Evolutionary conservation across 2,329 filamentous ascomycete genomes (phyloP), one percentile per base, ranked within the genome.

Genomic region (Aspergillus glaucus): DNA sequence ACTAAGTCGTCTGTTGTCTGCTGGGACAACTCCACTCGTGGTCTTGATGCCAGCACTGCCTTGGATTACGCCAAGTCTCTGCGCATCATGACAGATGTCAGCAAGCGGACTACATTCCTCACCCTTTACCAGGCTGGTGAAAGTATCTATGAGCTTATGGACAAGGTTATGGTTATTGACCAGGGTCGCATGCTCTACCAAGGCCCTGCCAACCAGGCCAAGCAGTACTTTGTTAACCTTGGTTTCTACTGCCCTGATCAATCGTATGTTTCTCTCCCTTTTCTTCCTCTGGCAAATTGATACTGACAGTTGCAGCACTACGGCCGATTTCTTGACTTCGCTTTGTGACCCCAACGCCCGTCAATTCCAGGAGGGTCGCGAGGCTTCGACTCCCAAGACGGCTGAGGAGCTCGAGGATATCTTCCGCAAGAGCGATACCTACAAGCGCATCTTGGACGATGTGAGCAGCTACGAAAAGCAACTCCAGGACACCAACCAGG

Each of bases 1-100:
- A 85, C 85, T 6, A 85, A 87, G 64, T 82, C 82, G 0, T 82
- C 84, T 0, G 83, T 91, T 1, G 81, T 87, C 30, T 85, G 83
- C 53, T 91, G 86, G 85, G 87, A 92, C 57, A 92, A 92, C 64
- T 85, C 81, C 0, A 92, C 87, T 0, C 76, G 87, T 43, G 88
- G 88, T n/a, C 73, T 92, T 0, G 87, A 93, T 62, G 84, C 86
- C 1, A 87, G 83, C 1, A 91, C 87, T 0, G 88, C 87, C 4
- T 74, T 91, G 4, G 87, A 91, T 60, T 92, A 88, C 57, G 85
- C 84, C 8, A 84, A 83, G 49, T 84, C 81, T 1, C 71, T 86
- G 2, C 77, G 83, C 12, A 78, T 84, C 50, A 87, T 90, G 81
- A 91, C 88, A 3, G 85, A 90, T 52, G 80, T 90, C 52, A 84